phyloP scores from a whole-genome alignment of 257 asterid genomes.

The Pogostemon cablin region DNA sequence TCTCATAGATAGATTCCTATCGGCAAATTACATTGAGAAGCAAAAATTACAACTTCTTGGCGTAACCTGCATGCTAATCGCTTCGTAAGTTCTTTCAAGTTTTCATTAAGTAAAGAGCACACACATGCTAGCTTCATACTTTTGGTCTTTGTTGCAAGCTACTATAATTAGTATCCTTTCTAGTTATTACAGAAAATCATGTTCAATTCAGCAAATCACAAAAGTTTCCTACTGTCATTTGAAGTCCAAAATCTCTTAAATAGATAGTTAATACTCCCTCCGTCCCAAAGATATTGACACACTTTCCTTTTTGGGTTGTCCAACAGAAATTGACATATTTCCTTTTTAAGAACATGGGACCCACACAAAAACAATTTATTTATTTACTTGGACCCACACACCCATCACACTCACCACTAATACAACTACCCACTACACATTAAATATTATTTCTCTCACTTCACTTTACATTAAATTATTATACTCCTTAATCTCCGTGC shows the following conservation, averaged over 20 bases:
- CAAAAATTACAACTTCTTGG: conserved; percentile 95
- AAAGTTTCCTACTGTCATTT: conserved; percentile 14
- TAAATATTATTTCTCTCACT: too few relatives aligned
- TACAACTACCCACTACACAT: too few relatives aligned
- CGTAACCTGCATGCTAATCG: conserved; percentile 97
- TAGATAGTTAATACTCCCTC: neutral
- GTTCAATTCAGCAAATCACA: conserved; percentile 12
- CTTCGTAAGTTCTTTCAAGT: conserved; percentile 66
- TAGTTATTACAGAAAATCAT: neutral
- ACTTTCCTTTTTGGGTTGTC: too few relatives aligned
- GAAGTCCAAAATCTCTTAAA: conserved; percentile 4
- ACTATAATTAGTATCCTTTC: conserved; percentile 13
- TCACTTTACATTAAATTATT: too few relatives aligned
- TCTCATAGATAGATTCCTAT: conserved; percentile 88
- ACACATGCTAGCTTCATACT: conserved; percentile 14
- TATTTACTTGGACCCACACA: too few relatives aligned
- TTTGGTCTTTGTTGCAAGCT: conserved; percentile 14
- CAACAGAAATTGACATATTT: too few relatives aligned
- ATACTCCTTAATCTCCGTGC: too few relatives aligned
- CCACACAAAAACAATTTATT: too few relatives aligned
- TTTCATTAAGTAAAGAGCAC: conserved; percentile 20
- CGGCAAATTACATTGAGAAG: conserved; percentile 75
- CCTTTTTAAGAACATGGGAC: too few relatives aligned
- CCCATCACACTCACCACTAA: too few relatives aligned
- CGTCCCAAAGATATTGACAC: too few relatives aligned